Conservation (phyloP, 192 early-diverging fungal genomes). For the Glomus cerebriforme region DNA sequence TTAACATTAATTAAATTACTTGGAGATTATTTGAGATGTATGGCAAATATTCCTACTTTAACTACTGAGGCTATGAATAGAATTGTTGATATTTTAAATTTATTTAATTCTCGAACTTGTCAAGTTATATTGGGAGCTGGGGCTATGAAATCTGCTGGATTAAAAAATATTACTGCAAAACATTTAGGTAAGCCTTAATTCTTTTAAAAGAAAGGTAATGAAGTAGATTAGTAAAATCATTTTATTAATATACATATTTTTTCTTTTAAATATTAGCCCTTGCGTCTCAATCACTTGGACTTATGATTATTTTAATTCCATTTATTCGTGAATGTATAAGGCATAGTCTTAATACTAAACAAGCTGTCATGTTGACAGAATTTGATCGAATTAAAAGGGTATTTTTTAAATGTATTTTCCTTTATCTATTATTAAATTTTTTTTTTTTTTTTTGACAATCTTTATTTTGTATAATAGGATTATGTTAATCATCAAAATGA, state of each 20-base stretch:
- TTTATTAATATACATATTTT: constrained; percentile 31
- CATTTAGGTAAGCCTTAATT: constrained; percentile 70
- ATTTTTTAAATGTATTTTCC: too few relatives aligned
- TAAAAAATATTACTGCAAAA: constrained; percentile 96
- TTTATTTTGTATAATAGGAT: constrained; percentile 53
- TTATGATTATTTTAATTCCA: constrained; percentile 87
- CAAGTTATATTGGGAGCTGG: constrained; percentile 98
- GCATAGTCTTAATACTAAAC: constrained; percentile 72
- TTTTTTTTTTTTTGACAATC: not conserved
- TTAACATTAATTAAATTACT: constrained; percentile 89
- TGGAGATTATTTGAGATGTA: constrained; percentile 87
- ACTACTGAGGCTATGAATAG: constrained; percentile 87
- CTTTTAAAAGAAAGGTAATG: not conserved
- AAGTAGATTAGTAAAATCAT: not conserved
- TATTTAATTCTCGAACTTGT: constrained; percentile 94
- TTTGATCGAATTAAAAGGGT: constrained; percentile 81
- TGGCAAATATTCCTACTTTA: constrained; percentile 75
- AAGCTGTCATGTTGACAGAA: constrained; percentile 79
- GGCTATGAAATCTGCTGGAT: constrained; percentile 93
- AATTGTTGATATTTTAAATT: constrained; percentile 80
- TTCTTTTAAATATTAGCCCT: constrained; percentile 61
- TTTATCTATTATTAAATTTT: too few relatives aligned
- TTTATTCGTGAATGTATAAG: constrained; percentile 76
- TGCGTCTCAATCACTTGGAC: constrained; percentile 88
- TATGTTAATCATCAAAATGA: constrained; percentile 90